Evolutionary conservation across 495 filamentous ascomycete genomes (phyloP).

Genomic region (Xylaria curta): DNA sequence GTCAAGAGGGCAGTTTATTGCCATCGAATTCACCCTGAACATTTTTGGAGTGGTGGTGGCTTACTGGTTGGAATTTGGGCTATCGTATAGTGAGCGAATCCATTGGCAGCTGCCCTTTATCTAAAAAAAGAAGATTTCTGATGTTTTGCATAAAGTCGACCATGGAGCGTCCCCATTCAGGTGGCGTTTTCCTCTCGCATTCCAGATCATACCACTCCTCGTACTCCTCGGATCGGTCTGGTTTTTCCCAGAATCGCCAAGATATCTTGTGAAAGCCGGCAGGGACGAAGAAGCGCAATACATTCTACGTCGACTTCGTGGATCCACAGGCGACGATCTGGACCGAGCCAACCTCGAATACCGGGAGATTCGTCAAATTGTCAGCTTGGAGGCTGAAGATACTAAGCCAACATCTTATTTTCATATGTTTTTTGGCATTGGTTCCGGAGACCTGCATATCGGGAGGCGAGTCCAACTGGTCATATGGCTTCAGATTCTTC

Average conservation of each 20-base stretch:
- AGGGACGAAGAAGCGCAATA: conserved; percentile 67
- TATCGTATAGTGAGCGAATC: conserved; percentile 45
- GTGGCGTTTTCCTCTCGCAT: conserved; percentile 75
- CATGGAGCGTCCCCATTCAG: conserved; percentile 61
- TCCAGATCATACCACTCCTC: conserved; percentile 72
- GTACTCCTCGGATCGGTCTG: conserved; percentile 57
- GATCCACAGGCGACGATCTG: conserved; percentile 59
- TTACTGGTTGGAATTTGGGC: conserved; percentile 75
- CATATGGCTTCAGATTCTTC: conserved; percentile 75
- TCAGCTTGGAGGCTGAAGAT: conserved; percentile 58
- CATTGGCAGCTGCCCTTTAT: neutral
- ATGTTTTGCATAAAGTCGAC: conserved; percentile 44
- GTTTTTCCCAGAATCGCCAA: conserved; percentile 71
- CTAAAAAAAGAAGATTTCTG: neutral
- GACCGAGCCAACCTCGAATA: conserved; percentile 66
- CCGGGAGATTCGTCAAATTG: conserved; percentile 64
- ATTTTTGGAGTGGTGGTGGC: conserved; percentile 77
- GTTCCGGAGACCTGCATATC: conserved; percentile 67
- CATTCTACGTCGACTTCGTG: conserved; percentile 67
- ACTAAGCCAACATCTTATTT: conserved; percentile 62
- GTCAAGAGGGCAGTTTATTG: conserved; percentile 72
- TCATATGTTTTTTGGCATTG: conserved; percentile 68
- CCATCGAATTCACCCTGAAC: conserved; percentile 76
- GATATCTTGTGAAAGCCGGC: conserved; percentile 68
- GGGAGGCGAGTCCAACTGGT: conserved; percentile 71